phyloP scores from a whole-genome alignment of 129 eudicot genomes.

The Artemisia annua region DNA sequence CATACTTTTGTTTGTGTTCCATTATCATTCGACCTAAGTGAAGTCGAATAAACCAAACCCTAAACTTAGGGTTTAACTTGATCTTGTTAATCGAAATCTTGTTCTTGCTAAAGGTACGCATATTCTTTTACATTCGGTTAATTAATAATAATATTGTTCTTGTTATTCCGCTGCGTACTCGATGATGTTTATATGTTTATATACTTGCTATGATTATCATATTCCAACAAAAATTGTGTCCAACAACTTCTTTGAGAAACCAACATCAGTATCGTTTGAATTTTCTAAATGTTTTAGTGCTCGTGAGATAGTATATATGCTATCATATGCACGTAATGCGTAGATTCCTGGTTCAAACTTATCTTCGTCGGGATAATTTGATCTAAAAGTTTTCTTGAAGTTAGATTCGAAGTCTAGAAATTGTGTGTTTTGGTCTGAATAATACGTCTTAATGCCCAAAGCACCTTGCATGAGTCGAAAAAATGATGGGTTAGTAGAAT shows the following conservation, averaged over 20 bases:
- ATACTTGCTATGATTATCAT: too few species aligned
- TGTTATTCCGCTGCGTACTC: too few species aligned
- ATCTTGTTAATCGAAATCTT: too few species aligned
- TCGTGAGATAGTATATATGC: slow-evolving; percentile 31
- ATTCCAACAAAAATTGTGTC: too few species aligned
- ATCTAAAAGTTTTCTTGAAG: slow-evolving; percentile 31
- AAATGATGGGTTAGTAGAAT: slow-evolving; percentile 42
- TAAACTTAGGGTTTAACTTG: too few species aligned
- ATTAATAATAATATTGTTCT: too few species aligned
- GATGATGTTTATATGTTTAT: too few species aligned
- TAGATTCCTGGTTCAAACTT: slow-evolving; percentile 40
- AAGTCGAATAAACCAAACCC: too few species aligned
- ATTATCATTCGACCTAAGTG: too few species aligned
- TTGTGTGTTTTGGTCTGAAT: slow-evolving; percentile 6
- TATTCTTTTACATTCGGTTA: too few species aligned
- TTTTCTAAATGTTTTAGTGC: slow-evolving; percentile 33
- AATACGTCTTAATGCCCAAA: slow-evolving; percentile 41
- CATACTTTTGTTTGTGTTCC: too few species aligned
- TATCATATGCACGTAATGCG: slow-evolving; percentile 53
- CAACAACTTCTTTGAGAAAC: slow-evolving; percentile 21
- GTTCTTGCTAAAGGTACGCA: too few species aligned
- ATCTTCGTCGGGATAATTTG: slow-evolving; percentile 41
- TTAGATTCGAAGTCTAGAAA: slow-evolving; percentile 34
- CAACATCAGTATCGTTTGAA: background rate
- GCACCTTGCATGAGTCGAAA: slow-evolving; percentile 39